These are phyloP conservation scores for Macrocybe gigantea DNA, from an alignment of 768 basidiomycete genomes.

Conservation along the genomic window DNA sequence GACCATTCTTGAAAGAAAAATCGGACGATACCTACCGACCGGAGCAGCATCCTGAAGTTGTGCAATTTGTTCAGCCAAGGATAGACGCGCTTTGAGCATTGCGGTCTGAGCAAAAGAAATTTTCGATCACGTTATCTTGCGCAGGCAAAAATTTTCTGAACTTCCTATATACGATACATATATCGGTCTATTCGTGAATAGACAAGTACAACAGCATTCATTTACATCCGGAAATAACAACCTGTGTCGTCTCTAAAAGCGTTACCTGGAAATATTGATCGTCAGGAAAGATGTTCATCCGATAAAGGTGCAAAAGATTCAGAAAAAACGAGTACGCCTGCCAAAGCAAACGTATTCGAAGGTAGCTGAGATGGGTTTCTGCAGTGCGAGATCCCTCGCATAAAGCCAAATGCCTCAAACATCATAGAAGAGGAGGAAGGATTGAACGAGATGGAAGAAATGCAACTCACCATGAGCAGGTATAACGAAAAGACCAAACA, in stretches of 20 bases:
- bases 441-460: conserved; percentile 3
- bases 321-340: conserved; percentile 8
- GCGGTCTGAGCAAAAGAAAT: no score
- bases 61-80: conserved; percentile 77
- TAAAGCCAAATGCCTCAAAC: conserved; percentile 97
- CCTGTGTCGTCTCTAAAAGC: no score
- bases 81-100: conserved; percentile 26
- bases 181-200: no score
- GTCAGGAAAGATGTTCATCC: no score
- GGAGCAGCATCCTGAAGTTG: conserved; percentile 71
- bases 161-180: no score
- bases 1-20: background rate
- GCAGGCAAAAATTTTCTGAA: no score
- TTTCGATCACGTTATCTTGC: no score
- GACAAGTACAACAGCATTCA: no score
- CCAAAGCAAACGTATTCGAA: conserved; percentile 57
- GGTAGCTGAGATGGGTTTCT: conserved; percentile 91
- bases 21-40: conserved; percentile 39
- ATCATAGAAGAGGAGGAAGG: conserved; percentile 40
- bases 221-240: no score
- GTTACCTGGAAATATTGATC: no score
- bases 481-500: background rate
- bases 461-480: conserved; percentile 20
- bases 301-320: no score
- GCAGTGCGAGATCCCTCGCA: conserved; percentile 66